A percentile compares a stretch with the other conserved stretches of the same genome.
Evolutionary conservation across 768 basidiomycete species (phyloP).

Genomic region (Leccinum incarnatum): DNA sequence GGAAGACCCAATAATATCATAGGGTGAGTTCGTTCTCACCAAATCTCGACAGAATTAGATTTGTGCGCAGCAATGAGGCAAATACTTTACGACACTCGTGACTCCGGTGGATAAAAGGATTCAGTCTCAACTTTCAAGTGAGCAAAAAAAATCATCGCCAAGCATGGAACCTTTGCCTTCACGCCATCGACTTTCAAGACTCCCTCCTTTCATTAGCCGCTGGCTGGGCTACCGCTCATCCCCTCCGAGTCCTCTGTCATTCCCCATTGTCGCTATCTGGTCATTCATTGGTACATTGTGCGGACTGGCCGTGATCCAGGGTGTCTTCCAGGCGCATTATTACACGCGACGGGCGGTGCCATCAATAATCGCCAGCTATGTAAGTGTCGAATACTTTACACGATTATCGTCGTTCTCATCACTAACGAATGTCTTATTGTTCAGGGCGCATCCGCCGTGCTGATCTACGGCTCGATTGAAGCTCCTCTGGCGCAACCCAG

Average conservation of each 20-base stretch:
- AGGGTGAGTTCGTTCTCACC: too few relatives aligned
- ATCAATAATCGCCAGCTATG: slow-evolving; percentile 21
- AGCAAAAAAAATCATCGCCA: neutral
- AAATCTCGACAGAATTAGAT: too few relatives aligned
- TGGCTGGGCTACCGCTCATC: slow-evolving; percentile 16
- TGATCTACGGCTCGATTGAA: slow-evolving; percentile 54
- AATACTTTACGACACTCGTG: too few relatives aligned
- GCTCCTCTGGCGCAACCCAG: slow-evolving; percentile 54
- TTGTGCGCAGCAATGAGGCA: too few relatives aligned
- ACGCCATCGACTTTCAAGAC: neutral
- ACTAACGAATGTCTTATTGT: neutral
- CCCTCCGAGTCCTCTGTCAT: slow-evolving; percentile 4
- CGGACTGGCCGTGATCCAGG: slow-evolving; percentile 49
- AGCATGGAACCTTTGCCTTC: neutral
- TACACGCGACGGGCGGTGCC: slow-evolving; percentile 42
- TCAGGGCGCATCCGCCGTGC: slow-evolving; percentile 54
- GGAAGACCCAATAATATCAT: too few relatives aligned
- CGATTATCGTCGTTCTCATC: neutral
- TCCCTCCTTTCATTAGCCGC: slow-evolving; percentile 3
- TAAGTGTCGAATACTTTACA: slow-evolving; percentile 6
- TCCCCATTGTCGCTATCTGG: slow-evolving; percentile 31
- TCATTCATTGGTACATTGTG: slow-evolving; percentile 52
- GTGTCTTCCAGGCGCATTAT: slow-evolving; percentile 47
- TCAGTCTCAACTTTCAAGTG: neutral
- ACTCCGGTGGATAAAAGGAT: neutral